These are phyloP conservation scores for Metschnikowia gelsemii DNA, from an alignment of 805 yeast genomes.

Conservation along the genomic window DNA sequence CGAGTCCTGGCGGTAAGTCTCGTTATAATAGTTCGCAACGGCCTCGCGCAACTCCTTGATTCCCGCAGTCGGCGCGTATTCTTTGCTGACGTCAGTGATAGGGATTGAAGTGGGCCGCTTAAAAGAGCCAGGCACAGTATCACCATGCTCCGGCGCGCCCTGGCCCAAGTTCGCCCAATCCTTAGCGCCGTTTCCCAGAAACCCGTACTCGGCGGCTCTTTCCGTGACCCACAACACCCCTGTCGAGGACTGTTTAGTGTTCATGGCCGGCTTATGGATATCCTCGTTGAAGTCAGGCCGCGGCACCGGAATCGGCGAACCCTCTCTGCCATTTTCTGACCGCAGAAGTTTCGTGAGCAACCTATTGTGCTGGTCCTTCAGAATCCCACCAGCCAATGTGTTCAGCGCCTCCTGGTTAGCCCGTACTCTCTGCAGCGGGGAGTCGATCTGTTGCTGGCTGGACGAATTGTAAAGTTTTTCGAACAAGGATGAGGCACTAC, in stretches of 20 bases:
- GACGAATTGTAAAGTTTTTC: conserved; percentile 29
- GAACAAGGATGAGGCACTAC: conserved; percentile 39
- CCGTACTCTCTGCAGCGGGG: conserved; percentile 30
- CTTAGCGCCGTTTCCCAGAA: conserved; percentile 34
- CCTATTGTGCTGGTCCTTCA: conserved; percentile 21
- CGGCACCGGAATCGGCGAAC: conserved; percentile 52
- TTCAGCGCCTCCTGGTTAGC: conserved; percentile 14
- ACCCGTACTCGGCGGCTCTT: conserved; percentile 58
- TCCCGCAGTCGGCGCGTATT: conserved; percentile 62
- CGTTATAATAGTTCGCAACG: conserved; percentile 56
- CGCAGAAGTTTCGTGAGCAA: conserved; percentile 31
- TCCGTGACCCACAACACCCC: conserved; percentile 68
- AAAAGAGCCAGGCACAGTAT: conserved; percentile 56
- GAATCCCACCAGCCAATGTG: conserved; percentile 14
- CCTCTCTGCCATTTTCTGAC: conserved; percentile 38
- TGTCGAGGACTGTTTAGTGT: conserved; percentile 56
- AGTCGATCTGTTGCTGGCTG: conserved; percentile 16
- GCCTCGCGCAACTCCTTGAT: conserved; percentile 54
- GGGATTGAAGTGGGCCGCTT: conserved; percentile 50
- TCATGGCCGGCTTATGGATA: conserved; percentile 56
- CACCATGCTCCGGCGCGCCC: conserved; percentile 66
- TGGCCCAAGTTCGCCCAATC: conserved; percentile 63
- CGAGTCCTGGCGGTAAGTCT: conserved; percentile 48
- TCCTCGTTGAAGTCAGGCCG: conserved; percentile 44
- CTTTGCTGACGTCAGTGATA: conserved; percentile 49